phyloP scores from a whole-genome alignment of 306 rosid genomes.

The Lathyrus tuberosus region DNA sequence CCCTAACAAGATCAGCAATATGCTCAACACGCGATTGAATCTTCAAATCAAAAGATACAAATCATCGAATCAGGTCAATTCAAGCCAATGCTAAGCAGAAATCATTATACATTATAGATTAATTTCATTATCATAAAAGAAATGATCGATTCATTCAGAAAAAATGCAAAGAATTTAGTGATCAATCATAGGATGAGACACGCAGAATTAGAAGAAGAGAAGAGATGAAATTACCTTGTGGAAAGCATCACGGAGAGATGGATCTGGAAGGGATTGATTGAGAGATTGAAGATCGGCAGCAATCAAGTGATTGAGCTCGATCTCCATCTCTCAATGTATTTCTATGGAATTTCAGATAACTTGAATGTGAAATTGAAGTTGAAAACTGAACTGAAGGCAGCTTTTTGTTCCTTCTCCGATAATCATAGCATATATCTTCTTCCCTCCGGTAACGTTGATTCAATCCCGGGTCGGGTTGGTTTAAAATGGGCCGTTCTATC shows the following conservation, averaged over 20 bases:
- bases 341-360: neutral
- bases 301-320: conserved; percentile 62
- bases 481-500: neutral
- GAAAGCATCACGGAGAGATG: conserved; percentile 58
- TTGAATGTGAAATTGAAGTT: conserved; percentile 8
- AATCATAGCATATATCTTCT: neutral
- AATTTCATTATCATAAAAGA: neutral
- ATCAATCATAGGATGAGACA: neutral
- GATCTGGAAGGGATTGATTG: conserved; percentile 66
- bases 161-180: too few relatives aligned
- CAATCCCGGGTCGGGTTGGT: neutral
- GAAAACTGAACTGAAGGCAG: neutral
- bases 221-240: conserved; percentile 51
- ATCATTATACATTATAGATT: neutral
- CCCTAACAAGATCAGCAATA: conserved; percentile 57
- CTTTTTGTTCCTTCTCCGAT: neutral
- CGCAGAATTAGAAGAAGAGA: neutral
- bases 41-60: conserved; percentile 48
- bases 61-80: conserved; percentile 13
- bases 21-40: conserved; percentile 66
- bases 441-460: neutral
- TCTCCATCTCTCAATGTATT: conserved; percentile 55
- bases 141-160: neutral
- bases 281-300: conserved; percentile 82
- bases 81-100: conserved; percentile 4